phyloP scores from a whole-genome alignment of 805 yeast species.

The Wickerhamiella hasegawae region DNA sequence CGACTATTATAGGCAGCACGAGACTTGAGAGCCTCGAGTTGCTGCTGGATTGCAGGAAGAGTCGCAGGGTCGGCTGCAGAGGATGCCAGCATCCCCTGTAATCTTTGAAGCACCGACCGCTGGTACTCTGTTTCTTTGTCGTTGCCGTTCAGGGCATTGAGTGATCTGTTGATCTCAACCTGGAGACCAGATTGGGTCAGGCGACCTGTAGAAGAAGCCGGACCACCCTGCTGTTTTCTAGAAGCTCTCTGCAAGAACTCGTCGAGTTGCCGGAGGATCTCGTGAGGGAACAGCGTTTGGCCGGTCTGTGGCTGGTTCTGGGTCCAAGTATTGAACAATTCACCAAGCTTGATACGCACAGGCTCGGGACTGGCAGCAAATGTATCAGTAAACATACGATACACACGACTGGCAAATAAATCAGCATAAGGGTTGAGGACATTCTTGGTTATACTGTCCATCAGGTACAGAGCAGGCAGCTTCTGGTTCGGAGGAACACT shows the following conservation, averaged over 20 bases:
- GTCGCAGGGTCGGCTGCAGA: constrained; percentile 16
- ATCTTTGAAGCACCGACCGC: constrained; percentile 17
- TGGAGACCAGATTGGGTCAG: constrained; percentile 17
- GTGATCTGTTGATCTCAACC: constrained; percentile 18
- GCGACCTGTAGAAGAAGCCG: constrained; percentile 6
- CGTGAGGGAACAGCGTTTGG: constrained; percentile 54
- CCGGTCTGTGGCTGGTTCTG: constrained; percentile 42
- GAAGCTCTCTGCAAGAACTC: constrained; percentile 32
- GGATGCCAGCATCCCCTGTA: constrained; percentile 17
- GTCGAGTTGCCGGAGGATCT: constrained; percentile 57
- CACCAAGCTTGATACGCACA: constrained; percentile 57
- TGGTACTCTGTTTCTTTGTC: constrained; percentile 20
- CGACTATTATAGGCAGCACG: neutral
- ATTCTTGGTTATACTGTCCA: constrained; percentile 85
- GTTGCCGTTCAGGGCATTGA: constrained; percentile 11
- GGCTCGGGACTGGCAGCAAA: constrained; percentile 65
- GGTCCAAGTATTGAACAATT: constrained; percentile 81
- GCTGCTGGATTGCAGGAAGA: constrained; percentile 18
- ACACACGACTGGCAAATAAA: constrained; percentile 53
- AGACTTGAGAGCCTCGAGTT: constrained; percentile 13
- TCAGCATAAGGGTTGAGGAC: constrained; percentile 83
- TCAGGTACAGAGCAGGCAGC: constrained; percentile 63
- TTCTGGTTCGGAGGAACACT: constrained; percentile 72
- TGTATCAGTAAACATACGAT: constrained; percentile 54
- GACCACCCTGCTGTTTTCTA: neutral